A percentile compares a stretch with the other conserved stretches of the same genome.
phyloP scores from a whole-genome alignment of 2,329 filamentous ascomycete genomes.

The Alternaria alternata region DNA sequence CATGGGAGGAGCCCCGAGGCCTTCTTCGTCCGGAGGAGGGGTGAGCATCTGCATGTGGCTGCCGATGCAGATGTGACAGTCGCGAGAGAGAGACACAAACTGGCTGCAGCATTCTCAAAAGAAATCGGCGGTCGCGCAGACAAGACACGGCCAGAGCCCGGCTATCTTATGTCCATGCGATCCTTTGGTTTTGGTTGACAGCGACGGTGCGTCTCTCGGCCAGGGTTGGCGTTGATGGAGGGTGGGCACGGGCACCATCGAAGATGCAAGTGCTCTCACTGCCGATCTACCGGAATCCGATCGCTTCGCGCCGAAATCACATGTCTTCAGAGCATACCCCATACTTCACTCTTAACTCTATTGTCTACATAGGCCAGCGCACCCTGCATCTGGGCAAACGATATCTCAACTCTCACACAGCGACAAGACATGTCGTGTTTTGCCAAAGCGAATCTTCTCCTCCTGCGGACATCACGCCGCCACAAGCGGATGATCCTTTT shows the following conservation, averaged over 20 bases:
- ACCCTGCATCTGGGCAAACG: neutral
- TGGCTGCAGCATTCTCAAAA: conserved; percentile 8
- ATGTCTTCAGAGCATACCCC: neutral
- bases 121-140: neutral
- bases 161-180: conserved; percentile 3
- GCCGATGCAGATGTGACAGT: conserved; percentile 6
- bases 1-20: conserved; percentile 11
- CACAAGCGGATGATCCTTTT: conserved; percentile 2
- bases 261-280: conserved; percentile 9
- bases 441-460: neutral
- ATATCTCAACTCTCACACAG: neutral
- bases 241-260: conserved; percentile 8
- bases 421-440: neutral
- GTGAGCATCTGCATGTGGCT: conserved; percentile 20
- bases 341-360: neutral
- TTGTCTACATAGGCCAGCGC: neutral
- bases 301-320: neutral
- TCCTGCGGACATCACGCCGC: neutral
- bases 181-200: neutral
- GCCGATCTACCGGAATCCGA: conserved; percentile 10
- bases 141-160: neutral
- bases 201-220: conserved; percentile 16
- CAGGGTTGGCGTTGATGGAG: conserved; percentile 47
- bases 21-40: conserved; percentile 24
- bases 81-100: conserved; percentile 2